Evolutionary conservation across 768 basidiomycete genomes (phyloP).

Genomic region (Lentinula edodes): DNA sequence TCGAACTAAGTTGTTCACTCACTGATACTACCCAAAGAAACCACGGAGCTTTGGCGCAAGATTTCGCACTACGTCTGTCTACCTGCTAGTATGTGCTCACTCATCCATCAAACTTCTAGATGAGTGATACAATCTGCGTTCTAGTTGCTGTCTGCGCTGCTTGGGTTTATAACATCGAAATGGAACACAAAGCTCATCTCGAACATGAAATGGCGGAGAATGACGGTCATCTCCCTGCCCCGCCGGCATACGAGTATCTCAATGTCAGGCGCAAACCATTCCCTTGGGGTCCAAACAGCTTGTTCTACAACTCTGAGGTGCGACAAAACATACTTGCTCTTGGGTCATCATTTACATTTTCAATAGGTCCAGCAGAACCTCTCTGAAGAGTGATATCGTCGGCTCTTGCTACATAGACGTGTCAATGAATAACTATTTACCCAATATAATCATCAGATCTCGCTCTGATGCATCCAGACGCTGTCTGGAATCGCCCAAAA

Average conservation of each 20-base stretch:
- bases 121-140: not conserved
- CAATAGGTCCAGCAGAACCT: constrained; percentile 64
- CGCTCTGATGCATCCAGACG: not conserved
- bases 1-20: not conserved
- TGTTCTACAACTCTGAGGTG: constrained; percentile 79
- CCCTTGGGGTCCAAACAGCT: constrained; percentile 81
- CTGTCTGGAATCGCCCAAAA: not conserved
- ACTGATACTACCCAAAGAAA: constrained; percentile 38
- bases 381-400: constrained; percentile 12
- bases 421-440: not conserved
- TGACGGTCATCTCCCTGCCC: constrained; percentile 63
- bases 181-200: constrained; percentile 64
- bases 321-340: constrained; percentile 14
- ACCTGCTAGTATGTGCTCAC: constrained; percentile 57
- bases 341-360: not conserved
- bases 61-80: constrained; percentile 79
- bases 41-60: constrained; percentile 79
- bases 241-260: constrained; percentile 71
- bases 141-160: constrained; percentile 46
- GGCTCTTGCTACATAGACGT: not conserved
- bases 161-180: constrained; percentile 53
- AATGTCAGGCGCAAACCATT: constrained; percentile 74
- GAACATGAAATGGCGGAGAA: constrained; percentile 70
- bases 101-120: constrained; percentile 6
- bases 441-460: not conserved